A percentile compares a stretch with the other conserved stretches of the same genome.
Conservation (phyloP, 164 flowering plant genomes). For the Piper longum region DNA sequence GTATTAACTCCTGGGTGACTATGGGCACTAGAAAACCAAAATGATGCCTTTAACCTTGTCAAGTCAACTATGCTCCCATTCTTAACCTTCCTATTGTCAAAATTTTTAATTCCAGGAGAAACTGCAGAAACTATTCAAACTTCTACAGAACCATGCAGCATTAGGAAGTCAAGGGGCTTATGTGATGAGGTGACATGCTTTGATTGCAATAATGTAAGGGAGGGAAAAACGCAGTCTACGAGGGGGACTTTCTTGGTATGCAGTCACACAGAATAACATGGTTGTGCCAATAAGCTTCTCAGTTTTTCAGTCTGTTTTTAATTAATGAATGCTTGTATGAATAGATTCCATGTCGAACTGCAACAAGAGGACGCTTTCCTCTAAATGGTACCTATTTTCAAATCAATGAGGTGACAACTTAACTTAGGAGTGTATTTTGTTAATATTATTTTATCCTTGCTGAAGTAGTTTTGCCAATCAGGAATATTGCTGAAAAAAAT, state of each 20-base stretch:
- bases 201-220: constrained; percentile 53
- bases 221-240: constrained; percentile 49
- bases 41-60: not conserved
- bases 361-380: constrained; percentile 87
- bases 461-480: too few species aligned
- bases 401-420: constrained; percentile 65
- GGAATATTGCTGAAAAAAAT: not conserved
- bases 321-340: constrained; percentile 2
- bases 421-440: not conserved
- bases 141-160: constrained; percentile 34
- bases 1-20: not conserved
- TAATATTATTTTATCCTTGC: too few species aligned
- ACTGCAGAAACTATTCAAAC: constrained; percentile 60
- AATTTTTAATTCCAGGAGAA: constrained; percentile 46
- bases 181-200: constrained; percentile 49
- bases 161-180: constrained; percentile 29
- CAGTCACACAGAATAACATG: too few species aligned
- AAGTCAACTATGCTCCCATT: not conserved
- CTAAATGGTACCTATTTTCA: constrained; percentile 95
- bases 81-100: not conserved
- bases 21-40: not conserved
- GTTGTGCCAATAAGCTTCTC: too few species aligned
- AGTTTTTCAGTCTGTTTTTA: too few species aligned
- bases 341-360: constrained; percentile 82
- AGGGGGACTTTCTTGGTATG: constrained; percentile 67